Evolutionary conservation across 2,329 filamentous ascomycete species (phyloP), one percentile per base, ranked within the genome.

Genomic region (Phaeomoniella chlamydospora): DNA sequence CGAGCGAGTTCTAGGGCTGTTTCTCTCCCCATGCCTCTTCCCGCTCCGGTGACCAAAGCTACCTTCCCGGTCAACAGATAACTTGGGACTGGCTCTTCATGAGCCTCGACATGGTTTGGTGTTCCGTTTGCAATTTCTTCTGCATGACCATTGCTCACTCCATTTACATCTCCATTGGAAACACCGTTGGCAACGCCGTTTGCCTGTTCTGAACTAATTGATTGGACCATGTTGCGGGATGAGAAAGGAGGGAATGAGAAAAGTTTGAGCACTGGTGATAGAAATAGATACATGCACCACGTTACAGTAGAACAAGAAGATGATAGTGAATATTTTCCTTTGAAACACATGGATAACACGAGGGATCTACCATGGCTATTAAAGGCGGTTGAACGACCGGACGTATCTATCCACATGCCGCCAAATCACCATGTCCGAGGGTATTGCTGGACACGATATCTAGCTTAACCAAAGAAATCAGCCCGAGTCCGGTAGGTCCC

Each of bases 61-160:
- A 50, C 48, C 57, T 72, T 68, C 39, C 67, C 68, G 36, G 59
- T 74, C 29, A 49, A 40, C 31, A 49, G 43, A 36, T 49, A 49
- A 37, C 42, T 46, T 29, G 45, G 43, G 15, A 37, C 36, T 31
- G 41, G 18, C 15, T 33, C 42, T 3, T 42, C 35, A 15, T 31
- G 36, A 29, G 41, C 38, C 35, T 39, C 37, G 36, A 26, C 13
- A 13, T 41, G 42, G 39, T 45, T 47, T 31, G 36, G 36, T 13
- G 35, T 39, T 26, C 18, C 34, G 26, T 17, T 19, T 29, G 9
- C 22, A 26, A 26, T n/a, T 6, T 26, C 22, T 26, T 26, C n/a
- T 6, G 22, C 9, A 6, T 26, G 9, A n/a, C 22, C 22, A 26
- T 26, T 26, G 6, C 9, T 26, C 9, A 26, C 22, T n/a, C 22